These are phyloP conservation scores for Blastocystis sp. DNA, from an alignment of 352 stramenopile genomes.

Conservation along the genomic window DNA sequence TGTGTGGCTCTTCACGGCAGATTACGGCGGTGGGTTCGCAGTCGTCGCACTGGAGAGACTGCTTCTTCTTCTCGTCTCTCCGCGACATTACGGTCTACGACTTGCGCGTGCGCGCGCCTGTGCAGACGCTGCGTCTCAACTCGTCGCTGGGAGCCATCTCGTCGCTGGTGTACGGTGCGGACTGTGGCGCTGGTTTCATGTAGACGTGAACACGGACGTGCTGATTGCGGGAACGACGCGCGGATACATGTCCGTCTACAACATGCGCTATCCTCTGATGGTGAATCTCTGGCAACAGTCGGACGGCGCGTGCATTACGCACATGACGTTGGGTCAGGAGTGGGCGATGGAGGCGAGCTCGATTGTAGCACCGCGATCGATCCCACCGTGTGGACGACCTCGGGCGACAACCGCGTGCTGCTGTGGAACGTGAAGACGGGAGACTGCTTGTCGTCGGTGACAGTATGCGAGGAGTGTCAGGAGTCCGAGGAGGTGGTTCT, in stretches of 20 bases:
- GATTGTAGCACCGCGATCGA: not conserved
- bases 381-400: not conserved
- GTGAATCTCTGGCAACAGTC: constrained; percentile 51
- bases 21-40: constrained; percentile 3
- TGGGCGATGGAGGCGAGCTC: not conserved
- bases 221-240: constrained; percentile 1
- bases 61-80: constrained; percentile 45
- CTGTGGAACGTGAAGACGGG: constrained; percentile 37
- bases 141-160: constrained; percentile 23
- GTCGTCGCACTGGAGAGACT: not conserved
- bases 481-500: not conserved
- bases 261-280: constrained; percentile 48
- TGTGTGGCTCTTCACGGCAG: not conserved
- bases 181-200: not conserved
- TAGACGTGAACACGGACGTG: constrained; percentile 7
- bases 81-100: not conserved
- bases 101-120: not conserved
- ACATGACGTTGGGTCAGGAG: not conserved
- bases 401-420: constrained; percentile 3
- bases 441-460: not conserved
- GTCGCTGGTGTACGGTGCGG: constrained; percentile 3
- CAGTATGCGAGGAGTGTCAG: not conserved
- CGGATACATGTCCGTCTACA: constrained; percentile 23
- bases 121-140: not conserved
- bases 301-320: not conserved